Evolutionary conservation across 805 yeast species (phyloP), one percentile per base, ranked within the genome.

Genomic region (Wickerhamiella alocasiicola): DNA sequence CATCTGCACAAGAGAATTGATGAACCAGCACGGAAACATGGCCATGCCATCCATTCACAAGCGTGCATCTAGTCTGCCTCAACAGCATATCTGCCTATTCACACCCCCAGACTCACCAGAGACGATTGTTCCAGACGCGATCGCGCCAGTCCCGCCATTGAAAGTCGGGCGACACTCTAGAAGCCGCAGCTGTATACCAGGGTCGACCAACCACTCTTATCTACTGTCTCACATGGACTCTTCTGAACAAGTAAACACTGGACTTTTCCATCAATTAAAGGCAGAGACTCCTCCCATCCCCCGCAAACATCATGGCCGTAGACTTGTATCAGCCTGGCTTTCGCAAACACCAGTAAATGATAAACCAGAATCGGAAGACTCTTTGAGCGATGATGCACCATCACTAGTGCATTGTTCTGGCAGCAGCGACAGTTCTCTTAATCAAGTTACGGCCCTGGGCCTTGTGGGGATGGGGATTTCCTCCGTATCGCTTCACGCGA

Each of bases 61-160:
- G 31, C 44, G 50, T 9, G 40, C 41, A 30, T 45, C 48, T 16
- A 47, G 50, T 27, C 41, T 47, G 6, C 34, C 46, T 2, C 31
- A 32, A 3, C 16, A 36, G 5, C 6, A 17, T 11, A 21, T 13
- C 6, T 18, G 20, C 7, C 13, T 32, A 5, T 31, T 12, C 3
- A 32, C 36, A 32, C 36, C 36, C 13, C 36, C 36, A 12, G 26
- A 21, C n/a, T 20, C 36, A 6, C 36, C 36, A 32, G 33, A 30
- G 6, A 32, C 36, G 3, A 21, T 32, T 5, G 36, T 21, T 9
- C 18, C 25, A 9, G 20, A 17, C 18, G n/a, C 17, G 17, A 32
- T 21, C 20, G 26, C 36, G 6, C 36, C 36, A 9, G 36, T 32
- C 4, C 18, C 20, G 6, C 36, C 36, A 18, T 19, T 32, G 5